Percentiles rank a stretch among this genome's conserved stretches.
phyloP scores from a whole-genome alignment of 2,329 filamentous ascomycete species.

The Cercospora janseana region DNA sequence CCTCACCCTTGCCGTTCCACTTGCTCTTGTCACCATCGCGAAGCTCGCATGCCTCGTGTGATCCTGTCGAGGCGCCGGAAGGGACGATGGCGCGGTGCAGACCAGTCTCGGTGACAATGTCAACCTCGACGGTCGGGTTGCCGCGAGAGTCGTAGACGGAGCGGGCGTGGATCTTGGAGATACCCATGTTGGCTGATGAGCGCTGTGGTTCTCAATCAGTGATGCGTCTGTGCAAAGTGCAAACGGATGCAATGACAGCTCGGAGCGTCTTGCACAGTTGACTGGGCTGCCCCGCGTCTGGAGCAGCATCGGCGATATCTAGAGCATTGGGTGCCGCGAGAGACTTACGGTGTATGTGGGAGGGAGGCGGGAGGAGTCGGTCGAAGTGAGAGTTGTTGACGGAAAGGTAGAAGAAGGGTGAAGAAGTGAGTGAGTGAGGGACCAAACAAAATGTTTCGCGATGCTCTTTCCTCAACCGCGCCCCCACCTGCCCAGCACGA shows the following conservation, averaged over 20 bases:
- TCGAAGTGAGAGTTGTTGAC: neutral
- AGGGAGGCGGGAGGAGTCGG: neutral
- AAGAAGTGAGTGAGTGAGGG: neutral
- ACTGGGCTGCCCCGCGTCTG: neutral
- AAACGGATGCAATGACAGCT: neutral
- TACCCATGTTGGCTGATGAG: slow-evolving; percentile 65
- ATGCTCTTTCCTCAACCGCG: slow-evolving; percentile 6
- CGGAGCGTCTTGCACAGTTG: neutral
- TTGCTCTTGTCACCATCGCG: slow-evolving; percentile 54
- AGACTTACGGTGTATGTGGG: neutral
- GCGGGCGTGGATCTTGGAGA: slow-evolving; percentile 59
- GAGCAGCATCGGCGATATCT: neutral
- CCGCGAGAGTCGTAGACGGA: slow-evolving; percentile 96
- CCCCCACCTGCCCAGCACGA: slow-evolving; percentile 2
- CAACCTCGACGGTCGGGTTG: slow-evolving; percentile 98
- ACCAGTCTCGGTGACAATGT: slow-evolving; percentile 92
- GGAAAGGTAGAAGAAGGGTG: slow-evolving; percentile 4
- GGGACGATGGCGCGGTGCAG: slow-evolving; percentile 97
- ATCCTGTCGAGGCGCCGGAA: slow-evolving; percentile 86
- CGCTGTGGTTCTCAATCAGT: neutral
- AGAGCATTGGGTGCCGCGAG: neutral
- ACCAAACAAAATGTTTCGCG: slow-evolving; percentile 8
- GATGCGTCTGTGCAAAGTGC: neutral
- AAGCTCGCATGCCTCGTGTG: slow-evolving; percentile 55
- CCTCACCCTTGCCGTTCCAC: slow-evolving; percentile 54